Evolutionary conservation across 306 rosid species (phyloP).

Genomic region (Sesbania bispinosa): DNA sequence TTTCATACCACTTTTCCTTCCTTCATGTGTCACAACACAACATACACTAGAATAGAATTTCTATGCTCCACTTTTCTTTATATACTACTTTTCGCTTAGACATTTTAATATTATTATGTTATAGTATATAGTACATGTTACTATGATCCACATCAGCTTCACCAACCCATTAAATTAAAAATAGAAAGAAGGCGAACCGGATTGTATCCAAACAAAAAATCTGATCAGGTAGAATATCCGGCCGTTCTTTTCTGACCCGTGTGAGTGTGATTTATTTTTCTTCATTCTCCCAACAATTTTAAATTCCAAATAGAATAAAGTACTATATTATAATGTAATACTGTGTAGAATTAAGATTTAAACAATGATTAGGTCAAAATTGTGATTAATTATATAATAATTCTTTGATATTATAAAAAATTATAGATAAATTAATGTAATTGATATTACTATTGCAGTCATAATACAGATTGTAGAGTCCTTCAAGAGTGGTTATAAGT

Average conservation of each 20-base stretch:
- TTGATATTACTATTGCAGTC: too few relatives aligned
- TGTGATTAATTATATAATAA: too few relatives aligned
- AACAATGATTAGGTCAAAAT: too few relatives aligned
- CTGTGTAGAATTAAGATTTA: too few relatives aligned
- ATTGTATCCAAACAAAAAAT: not conserved
- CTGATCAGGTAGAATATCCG: not conserved
- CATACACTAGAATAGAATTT: not conserved
- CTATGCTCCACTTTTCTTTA: not conserved
- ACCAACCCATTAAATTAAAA: conserved; percentile 12
- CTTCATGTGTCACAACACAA: not conserved
- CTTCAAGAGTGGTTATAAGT: too few relatives aligned
- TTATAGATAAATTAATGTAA: too few relatives aligned
- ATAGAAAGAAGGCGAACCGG: not conserved
- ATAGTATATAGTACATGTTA: not conserved
- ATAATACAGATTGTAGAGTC: too few relatives aligned
- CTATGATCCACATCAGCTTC: not conserved
- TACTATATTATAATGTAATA: too few relatives aligned
- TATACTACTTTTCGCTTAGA: conserved; percentile 1
- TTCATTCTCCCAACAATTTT: too few relatives aligned
- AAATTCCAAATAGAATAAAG: too few relatives aligned
- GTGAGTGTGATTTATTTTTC: not conserved
- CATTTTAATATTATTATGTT: too few relatives aligned
- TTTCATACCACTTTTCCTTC: not conserved
- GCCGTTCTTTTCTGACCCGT: not conserved
- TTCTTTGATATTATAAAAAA: too few relatives aligned